Evolutionary conservation across 148 eudicot genomes (phyloP), one percentile per base, ranked within the genome.

Genomic region (Amaranthus palmeri): DNA sequence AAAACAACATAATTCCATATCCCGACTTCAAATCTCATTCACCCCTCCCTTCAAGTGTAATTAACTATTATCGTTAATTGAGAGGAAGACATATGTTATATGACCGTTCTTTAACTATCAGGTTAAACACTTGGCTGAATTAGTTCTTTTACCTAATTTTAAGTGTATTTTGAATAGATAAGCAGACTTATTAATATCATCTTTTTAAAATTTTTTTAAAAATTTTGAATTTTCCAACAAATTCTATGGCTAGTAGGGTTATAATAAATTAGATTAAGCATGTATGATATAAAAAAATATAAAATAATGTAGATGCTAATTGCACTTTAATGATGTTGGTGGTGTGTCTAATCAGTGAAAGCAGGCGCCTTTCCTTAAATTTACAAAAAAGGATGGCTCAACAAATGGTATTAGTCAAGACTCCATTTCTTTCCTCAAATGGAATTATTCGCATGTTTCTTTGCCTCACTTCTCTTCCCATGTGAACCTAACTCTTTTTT

Each of bases 401-500:
- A 43, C 42, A n/a, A 41, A 67, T 15, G 63, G 45, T 74, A 81
- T 4, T 6, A 69, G 47, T 74, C 72, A 76, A 65, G 15, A 72
- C 53, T 63, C 43, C 18, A 42, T 52, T 71, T 45, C 61, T 78
- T 84, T 8, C 87, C 76, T 10, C 36, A 78, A 4, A 58, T 61
- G 78, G 85, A 68, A 74, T 60, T 80, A 80, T 84, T 80, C 84
- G 51, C 75, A 74, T 71, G 82, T 74, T 79, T 79, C 18, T 50
- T 42, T 67, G 18, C 76, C 57, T 54, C 3, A 17, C 36, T 56
- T 18, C 51, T 43, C 43, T 46, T 57, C 43, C 77, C 64, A 73
- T 74, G 77, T 74, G 77, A 65, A 55, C 59, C 8, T 8, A 60
- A 60, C 56, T 57, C 55, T 9, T 66, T 74, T 57, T 74, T 74